phyloP scores from a whole-genome alignment of 2,329 filamentous ascomycete genomes.

The Ophiocordyceps camponoti-leonardi region DNA sequence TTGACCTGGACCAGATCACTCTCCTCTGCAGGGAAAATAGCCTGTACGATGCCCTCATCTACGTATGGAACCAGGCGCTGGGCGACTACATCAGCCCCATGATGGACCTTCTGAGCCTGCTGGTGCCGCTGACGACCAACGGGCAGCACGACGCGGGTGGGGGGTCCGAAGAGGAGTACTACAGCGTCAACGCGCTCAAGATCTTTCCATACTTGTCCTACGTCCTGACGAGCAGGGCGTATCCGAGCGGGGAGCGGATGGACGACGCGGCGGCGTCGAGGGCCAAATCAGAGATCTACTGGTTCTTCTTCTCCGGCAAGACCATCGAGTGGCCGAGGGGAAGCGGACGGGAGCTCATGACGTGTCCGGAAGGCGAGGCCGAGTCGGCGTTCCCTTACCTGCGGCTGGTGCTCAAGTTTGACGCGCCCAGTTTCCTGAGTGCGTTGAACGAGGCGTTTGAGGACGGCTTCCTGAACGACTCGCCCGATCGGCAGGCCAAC shows the following conservation, averaged over 20 bases:
- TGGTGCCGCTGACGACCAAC: constrained; percentile 40
- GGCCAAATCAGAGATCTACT: constrained; percentile 81
- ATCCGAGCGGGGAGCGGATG: constrained; percentile 68
- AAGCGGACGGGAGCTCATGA: constrained; percentile 41
- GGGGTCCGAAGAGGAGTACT: constrained; percentile 41
- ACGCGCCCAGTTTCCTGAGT: constrained; percentile 83
- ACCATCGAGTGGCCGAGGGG: constrained; percentile 58
- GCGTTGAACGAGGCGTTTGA: constrained; percentile 96
- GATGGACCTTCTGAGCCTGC: constrained; percentile 61
- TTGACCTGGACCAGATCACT: constrained; percentile 90
- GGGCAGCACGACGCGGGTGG: constrained; percentile 30
- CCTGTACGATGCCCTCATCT: constrained; percentile 87
- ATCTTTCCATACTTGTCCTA: constrained; percentile 93
- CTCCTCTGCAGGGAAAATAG: constrained; percentile 78
- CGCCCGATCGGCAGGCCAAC: constrained; percentile 43
- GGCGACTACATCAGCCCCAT: constrained; percentile 82
- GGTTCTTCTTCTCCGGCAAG: constrained; percentile 81
- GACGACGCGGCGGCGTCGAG: constrained; percentile 52
- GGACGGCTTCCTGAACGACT: constrained; percentile 79
- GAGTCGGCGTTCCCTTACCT: constrained; percentile 77
- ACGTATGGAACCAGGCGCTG: constrained; percentile 89
- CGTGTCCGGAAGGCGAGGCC: constrained; percentile 32
- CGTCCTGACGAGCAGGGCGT: constrained; percentile 73
- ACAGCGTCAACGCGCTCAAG: constrained; percentile 62
- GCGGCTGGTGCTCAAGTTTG: constrained; percentile 68